Evolutionary conservation across 148 eudicot species (phyloP).

Genomic region (Fagopyrum tataricum): DNA sequence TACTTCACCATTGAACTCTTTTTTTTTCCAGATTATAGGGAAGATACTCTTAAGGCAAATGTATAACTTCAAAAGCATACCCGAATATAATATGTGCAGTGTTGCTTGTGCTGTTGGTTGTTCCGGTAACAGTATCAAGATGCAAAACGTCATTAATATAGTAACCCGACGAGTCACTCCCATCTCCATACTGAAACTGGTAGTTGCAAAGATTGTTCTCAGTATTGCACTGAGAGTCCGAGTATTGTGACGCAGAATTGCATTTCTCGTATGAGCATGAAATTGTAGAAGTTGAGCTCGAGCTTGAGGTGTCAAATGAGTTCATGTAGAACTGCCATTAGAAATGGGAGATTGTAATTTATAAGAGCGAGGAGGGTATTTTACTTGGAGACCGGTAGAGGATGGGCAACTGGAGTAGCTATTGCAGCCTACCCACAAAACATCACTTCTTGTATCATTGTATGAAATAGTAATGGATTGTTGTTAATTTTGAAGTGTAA

Average conservation of each 20-base stretch:
- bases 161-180: slow-evolving; percentile 83
- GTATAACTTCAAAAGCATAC: too few relatives aligned
- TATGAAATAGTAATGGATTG: too few relatives aligned
- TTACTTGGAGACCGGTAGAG: slow-evolving; percentile 78
- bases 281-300: slow-evolving; percentile 57
- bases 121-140: slow-evolving; percentile 43
- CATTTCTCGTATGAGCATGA: slow-evolving; percentile 71
- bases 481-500: too few relatives aligned
- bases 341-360: neutral
- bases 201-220: slow-evolving; percentile 64
- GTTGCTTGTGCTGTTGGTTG: slow-evolving; percentile 30
- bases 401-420: slow-evolving; percentile 78
- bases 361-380: neutral
- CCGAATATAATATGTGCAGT: slow-evolving; percentile 71
- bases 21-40: too few relatives aligned
- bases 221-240: slow-evolving; percentile 59
- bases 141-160: slow-evolving; percentile 62
- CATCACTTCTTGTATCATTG: slow-evolving; percentile 98
- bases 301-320: slow-evolving; percentile 40
- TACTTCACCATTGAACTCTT: too few relatives aligned
- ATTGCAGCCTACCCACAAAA: slow-evolving; percentile 80
- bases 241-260: slow-evolving; percentile 50
- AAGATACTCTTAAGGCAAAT: too few relatives aligned
- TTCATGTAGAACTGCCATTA: neutral
- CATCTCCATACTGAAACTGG: slow-evolving; percentile 92